Percentiles rank a stretch among this genome's conserved stretches.
These are phyloP conservation scores for Pseudopyricularia javanii DNA, from an alignment of 2,329 filamentous ascomycete species.

Conservation along the genomic window DNA sequence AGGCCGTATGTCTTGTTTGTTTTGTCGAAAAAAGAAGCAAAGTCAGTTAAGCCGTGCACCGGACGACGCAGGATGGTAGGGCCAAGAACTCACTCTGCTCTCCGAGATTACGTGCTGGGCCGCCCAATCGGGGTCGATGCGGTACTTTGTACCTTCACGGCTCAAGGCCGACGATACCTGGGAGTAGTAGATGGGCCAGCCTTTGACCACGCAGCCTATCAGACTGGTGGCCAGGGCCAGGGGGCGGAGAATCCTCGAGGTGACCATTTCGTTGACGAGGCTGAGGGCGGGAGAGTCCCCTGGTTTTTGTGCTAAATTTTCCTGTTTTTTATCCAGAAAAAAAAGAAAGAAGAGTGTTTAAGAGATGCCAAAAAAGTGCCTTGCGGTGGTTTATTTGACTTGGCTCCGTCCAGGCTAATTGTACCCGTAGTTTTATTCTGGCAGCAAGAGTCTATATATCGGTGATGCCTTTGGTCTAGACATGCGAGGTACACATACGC, in stretches of 20 bases:
- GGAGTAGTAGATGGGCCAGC: not conserved
- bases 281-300: not conserved
- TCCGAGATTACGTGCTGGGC: not conserved
- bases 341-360: not conserved
- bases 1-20: not conserved
- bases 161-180: not conserved
- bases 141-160: not conserved
- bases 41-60: not conserved
- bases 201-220: not conserved
- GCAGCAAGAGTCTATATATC: too few species aligned
- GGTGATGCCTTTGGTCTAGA: too few species aligned
- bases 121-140: not conserved
- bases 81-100: not conserved
- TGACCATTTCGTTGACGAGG: not conserved
- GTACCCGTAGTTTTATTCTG: too few species aligned
- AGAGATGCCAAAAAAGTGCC: too few species aligned
- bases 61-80: not conserved
- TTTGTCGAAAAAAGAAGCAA: not conserved
- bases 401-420: too few species aligned
- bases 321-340: not conserved
- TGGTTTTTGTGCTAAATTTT: not conserved
- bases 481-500: too few species aligned
- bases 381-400: too few species aligned
- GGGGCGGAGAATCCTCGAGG: not conserved
- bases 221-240: not conserved